Percentiles rank a stretch among this genome's conserved stretches.
These are phyloP conservation scores for Fraxinus baroniana DNA, from an alignment of 305 asterid genomes.

Conservation along the genomic window DNA sequence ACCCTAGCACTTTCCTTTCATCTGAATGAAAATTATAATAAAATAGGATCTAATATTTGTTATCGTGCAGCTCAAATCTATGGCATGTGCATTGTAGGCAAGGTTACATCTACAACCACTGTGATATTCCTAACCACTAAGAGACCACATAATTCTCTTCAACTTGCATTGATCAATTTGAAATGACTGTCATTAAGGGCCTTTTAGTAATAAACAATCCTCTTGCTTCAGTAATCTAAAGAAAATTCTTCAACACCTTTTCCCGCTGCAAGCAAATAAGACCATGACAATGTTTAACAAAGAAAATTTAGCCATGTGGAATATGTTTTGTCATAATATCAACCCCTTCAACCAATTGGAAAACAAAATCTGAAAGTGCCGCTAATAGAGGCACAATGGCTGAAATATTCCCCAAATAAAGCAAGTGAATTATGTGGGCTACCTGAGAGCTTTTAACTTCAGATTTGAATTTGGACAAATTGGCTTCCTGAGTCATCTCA, in stretches of 20 bases:
- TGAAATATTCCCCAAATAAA: background rate
- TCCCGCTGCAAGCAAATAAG: background rate
- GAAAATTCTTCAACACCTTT: background rate
- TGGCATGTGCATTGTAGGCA: background rate
- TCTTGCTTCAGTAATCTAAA: background rate
- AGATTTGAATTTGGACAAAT: constrained; percentile 71
- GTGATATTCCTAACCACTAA: background rate
- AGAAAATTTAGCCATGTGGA: background rate
- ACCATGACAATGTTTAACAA: background rate
- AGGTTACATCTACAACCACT: background rate
- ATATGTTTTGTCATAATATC: background rate
- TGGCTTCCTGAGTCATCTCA: constrained; percentile 78
- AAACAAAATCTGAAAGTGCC: background rate
- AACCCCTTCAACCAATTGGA: constrained; percentile 2
- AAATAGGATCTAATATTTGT: background rate
- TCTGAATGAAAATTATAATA: background rate
- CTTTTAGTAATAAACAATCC: background rate
- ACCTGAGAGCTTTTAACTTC: constrained; percentile 93
- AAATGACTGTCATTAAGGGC: background rate
- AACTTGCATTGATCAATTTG: background rate
- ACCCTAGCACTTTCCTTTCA: background rate
- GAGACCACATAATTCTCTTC: background rate
- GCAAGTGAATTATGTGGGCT: background rate
- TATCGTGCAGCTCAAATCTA: background rate
- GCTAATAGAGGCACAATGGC: background rate